Evolutionary conservation across 768 basidiomycete species (phyloP).

Genomic region (Collybia nuda): DNA sequence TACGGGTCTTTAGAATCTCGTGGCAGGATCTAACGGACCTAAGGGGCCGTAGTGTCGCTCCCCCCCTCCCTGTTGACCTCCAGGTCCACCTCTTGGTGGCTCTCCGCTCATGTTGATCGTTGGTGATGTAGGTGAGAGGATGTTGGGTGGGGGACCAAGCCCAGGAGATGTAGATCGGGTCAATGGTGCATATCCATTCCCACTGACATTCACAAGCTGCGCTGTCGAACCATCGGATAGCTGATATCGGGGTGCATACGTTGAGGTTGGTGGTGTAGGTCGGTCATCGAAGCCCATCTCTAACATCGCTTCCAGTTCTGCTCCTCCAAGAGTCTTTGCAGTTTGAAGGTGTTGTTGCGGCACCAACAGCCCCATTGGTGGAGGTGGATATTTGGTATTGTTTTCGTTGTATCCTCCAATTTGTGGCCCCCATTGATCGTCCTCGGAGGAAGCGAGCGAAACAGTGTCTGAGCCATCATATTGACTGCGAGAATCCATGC

Average conservation of each 20-base stretch:
- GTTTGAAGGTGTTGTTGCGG: constrained; percentile 37
- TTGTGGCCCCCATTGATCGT: constrained; percentile 94
- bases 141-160: constrained; percentile 25
- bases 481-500: constrained; percentile 52
- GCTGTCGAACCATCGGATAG: constrained; percentile 54
- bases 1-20: constrained; percentile 40
- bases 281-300: constrained; percentile 86
- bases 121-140: constrained; percentile 41
- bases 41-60: constrained; percentile 50
- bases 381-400: constrained; percentile 74
- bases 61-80: constrained; percentile 23
- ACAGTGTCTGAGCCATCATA: constrained; percentile 80
- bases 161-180: constrained; percentile 50
- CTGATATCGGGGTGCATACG: constrained; percentile 58
- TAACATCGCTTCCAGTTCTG: constrained; percentile 90
- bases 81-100: constrained; percentile 10
- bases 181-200: constrained; percentile 58
- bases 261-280: constrained; percentile 46
- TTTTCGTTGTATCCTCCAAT: constrained; percentile 96
- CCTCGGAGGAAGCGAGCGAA: constrained; percentile 85
- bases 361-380: constrained; percentile 69
- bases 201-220: constrained; percentile 36
- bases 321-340: constrained; percentile 56
- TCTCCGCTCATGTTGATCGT: constrained; percentile 25
- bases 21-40: constrained; percentile 62